Base-by-base conservation (phyloP, 495 filamentous ascomycete genomes). In the Staphylotrichum tortipilum region DNA sequence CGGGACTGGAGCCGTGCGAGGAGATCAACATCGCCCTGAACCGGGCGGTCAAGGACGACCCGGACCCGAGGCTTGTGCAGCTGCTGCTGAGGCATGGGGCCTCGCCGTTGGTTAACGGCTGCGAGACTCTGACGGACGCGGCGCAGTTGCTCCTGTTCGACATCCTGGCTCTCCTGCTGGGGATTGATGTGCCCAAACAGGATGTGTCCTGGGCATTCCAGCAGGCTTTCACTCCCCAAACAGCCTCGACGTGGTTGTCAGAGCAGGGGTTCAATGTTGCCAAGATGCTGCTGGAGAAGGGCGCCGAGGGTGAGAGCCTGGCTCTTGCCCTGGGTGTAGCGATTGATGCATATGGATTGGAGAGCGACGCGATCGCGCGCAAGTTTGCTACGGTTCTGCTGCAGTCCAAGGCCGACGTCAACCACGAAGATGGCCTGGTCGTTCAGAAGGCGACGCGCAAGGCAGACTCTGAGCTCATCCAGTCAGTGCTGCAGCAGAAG, bases 91-190 rank as follows among this genome's bases (percentile, higher is more conserved):
- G 36, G 5, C 52, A 73, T 15, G 59, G 70, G n/a, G 72, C 69
- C 19, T 72, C 68, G 0, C 68, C 72, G 7, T 37, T 64, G 26
- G 53, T 55, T 2, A 74, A 73, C 39, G 59, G 58, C 34, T 76
- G 73, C 49, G 63, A 71, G 61, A 67, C 69, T 14, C 44, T 76
- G 37, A 60, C 71, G 4, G 71, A 75, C 33, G 72, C 70, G 2
- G 57, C 62, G 1, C 57, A 58, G 50, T 59, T 58, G 6, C 47
- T 68, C 7, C 33, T 60, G 8, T 39, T 62, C 3, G 60, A 66
- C 9, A 51, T 70, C n/a, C 60, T 76, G 28, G 44, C 53, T 8
- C 50, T 65, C 31, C 50, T 75, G 14, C 34, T 75, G 22, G 61
- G 68, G 7, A 47, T 41, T 3, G 56, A 61, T 1, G 64, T 71